phyloP scores from a whole-genome alignment of 768 basidiomycete species.

The Agaricus subrufescens region DNA sequence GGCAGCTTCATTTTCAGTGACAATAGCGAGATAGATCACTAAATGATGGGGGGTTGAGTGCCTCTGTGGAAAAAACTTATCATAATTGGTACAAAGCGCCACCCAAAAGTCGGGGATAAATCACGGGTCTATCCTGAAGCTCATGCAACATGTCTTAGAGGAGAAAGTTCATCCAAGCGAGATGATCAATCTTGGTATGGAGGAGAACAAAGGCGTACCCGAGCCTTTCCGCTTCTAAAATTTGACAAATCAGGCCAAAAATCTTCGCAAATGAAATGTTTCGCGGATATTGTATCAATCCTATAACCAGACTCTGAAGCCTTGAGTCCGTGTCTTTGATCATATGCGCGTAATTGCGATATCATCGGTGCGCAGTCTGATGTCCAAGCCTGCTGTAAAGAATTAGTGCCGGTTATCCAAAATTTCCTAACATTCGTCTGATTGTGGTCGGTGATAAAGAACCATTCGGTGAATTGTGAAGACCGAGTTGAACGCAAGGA shows the following conservation, averaged over 20 bases:
- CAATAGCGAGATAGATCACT: conserved; percentile 40
- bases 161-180: conserved; percentile 9
- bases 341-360: conserved; percentile 45
- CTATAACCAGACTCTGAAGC: conserved; percentile 63
- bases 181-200: no score
- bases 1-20: conserved; percentile 37
- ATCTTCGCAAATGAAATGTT: conserved; percentile 49
- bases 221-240: conserved; percentile 65
- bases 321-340: conserved; percentile 46
- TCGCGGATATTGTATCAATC: conserved; percentile 46
- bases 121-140: conserved; percentile 23
- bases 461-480: conserved; percentile 56
- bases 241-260: conserved; percentile 67
- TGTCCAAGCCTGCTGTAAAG: conserved; percentile 54
- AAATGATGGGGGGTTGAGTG: conserved; percentile 47
- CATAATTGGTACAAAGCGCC: conserved; percentile 59
- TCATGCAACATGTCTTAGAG: conserved; percentile 18
- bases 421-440: conserved; percentile 60
- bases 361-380: conserved; percentile 53
- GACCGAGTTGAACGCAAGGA: conserved; percentile 20
- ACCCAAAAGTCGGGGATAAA: conserved; percentile 30
- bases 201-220: not conserved
- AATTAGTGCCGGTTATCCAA: conserved; percentile 70
- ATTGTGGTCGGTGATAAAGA: conserved; percentile 54
- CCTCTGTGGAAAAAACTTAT: conserved; percentile 43